phyloP scores from a whole-genome alignment of 345 rosid species.

The Bruguiera parviflora region DNA sequence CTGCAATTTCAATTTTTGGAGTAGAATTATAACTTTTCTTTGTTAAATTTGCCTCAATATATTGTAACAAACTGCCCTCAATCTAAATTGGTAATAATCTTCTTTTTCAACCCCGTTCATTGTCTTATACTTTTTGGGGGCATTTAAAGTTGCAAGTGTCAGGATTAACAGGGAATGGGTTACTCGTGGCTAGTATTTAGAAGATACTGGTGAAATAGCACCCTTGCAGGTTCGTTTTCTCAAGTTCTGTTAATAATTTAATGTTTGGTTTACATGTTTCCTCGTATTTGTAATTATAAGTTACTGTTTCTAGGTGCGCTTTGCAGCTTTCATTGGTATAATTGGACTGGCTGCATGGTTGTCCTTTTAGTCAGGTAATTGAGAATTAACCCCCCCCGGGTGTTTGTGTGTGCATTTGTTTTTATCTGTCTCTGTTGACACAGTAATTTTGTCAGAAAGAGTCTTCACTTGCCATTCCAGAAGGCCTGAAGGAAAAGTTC shows the following conservation, averaged over 20 bases:
- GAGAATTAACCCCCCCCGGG: neutral
- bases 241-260: slow-evolving; percentile 3
- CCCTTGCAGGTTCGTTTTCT: slow-evolving; percentile 26
- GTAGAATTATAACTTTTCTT: no score
- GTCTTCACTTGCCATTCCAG: slow-evolving; percentile 77
- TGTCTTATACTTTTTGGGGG: no score
- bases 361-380: slow-evolving; percentile 74
- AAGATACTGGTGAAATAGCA: no score
- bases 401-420: neutral
- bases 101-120: no score
- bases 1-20: no score
- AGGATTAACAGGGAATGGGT: no score
- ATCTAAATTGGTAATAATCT: no score
- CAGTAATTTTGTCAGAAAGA: slow-evolving; percentile 27
- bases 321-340: slow-evolving; percentile 84
- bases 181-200: no score
- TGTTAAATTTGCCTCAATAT: no score
- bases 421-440: neutral
- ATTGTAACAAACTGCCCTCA: no score
- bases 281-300: neutral
- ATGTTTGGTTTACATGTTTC: neutral
- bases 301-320: slow-evolving; percentile 58
- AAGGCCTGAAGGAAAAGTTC: slow-evolving; percentile 40
- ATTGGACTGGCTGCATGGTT: slow-evolving; percentile 82
- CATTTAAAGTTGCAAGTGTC: no score